phyloP scores from a whole-genome alignment of 2,329 filamentous ascomycete genomes.

The Colletotrichum incanum region DNA sequence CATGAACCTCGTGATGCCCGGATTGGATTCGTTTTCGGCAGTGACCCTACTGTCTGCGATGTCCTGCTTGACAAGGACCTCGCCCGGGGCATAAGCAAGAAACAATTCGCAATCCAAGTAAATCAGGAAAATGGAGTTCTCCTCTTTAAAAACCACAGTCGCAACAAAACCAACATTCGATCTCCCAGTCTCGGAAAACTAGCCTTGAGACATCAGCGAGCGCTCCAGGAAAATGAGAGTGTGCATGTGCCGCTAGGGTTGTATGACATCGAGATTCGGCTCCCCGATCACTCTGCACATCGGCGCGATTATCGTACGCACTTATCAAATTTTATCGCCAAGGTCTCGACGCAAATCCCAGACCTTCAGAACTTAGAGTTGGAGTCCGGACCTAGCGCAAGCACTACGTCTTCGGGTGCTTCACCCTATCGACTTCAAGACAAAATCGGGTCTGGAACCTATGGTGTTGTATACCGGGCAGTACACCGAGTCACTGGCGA shows the following conservation, averaged over 20 bases:
- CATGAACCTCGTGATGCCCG: neutral
- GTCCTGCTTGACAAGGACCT: slow-evolving; percentile 3
- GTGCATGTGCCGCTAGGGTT: neutral
- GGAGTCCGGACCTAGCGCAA: neutral
- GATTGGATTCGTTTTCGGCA: slow-evolving; percentile 4
- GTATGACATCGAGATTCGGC: neutral
- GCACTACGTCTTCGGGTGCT: neutral
- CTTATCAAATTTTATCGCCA: neutral
- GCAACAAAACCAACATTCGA: neutral
- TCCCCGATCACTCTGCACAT: neutral
- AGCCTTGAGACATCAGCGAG: neutral
- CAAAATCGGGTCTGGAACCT: neutral
- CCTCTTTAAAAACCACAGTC: neutral
- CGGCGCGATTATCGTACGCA: neutral
- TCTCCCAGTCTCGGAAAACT: neutral
- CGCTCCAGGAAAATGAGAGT: neutral
- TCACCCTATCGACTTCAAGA: slow-evolving; percentile 5
- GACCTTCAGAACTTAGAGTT: neutral
- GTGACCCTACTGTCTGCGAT: neutral
- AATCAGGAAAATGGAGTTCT: neutral
- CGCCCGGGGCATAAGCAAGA: neutral
- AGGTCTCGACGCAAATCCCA: neutral
- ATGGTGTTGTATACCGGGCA: slow-evolving; percentile 7
- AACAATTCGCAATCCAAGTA: neutral
- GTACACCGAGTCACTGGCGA: neutral